Base-by-base conservation (phyloP, 305 asterid genomes). In the Plantago rigida region DNA sequence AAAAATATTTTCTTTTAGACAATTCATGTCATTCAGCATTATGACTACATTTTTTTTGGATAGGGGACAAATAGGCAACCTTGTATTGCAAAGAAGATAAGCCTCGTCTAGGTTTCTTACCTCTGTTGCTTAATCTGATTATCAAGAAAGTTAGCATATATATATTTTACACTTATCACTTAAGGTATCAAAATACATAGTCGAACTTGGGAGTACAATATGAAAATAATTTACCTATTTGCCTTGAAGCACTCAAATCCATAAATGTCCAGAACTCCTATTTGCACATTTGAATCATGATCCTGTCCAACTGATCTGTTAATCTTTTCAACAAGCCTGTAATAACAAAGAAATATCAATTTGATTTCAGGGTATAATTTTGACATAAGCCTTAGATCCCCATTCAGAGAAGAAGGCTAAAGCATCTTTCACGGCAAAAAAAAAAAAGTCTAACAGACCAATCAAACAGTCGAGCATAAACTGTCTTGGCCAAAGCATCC, bases 301-400 rank as follows among this genome's bases (percentile, higher is more conserved):
- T 93, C 99, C 78, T 93, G 99, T 63, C 99, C 99, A 70, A 93
- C 97, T 62, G 99, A 89, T 76, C 82, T 73, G 70, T 93, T 93
- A 66, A 93, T 82, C 82, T 85, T 93, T 49, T 93, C 96, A 66
- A 93, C 99, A 75, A 93, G 95, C 99, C 99, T 93, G 89, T 64
- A 80, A 76, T 74, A 73, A 46, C 47, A 56, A 45, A 75, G 14
- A 62, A 51, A 45, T 52, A 9, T 47, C 12, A 56, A 50, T 50
- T 69, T 44, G 64, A 64, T 29, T 14, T 65, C 68, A 62, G 13
- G n/a, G 63, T 54, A 64, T 62, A 51, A 55, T 63, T 54, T 66
- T 58, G 47, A 68, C 47, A 22, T 22, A 22, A 57, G 44, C 2
- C 44, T 36, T 36, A 36, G 4, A 5, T 6, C 44, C 7, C 6